Evolutionary conservation across 2,329 filamentous ascomycete genomes (phyloP), one percentile per base, ranked within the genome.

Genomic region (Apiospora kogelbergensis): DNA sequence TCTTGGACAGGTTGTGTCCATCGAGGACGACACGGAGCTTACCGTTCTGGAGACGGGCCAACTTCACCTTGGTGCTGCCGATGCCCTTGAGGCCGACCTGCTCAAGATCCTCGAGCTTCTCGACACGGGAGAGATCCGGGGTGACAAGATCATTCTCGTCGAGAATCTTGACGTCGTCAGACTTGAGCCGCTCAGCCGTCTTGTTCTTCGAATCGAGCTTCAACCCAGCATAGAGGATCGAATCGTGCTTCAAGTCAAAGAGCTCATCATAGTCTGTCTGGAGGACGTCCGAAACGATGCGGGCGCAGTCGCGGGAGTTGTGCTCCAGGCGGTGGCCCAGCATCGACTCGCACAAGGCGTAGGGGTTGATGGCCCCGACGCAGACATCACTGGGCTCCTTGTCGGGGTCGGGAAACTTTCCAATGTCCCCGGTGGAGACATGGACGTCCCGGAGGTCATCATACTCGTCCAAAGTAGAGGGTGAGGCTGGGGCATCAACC

Each of bases 201-300:
- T 79, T 74, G 66, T 81, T 76, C 69, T 81, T 74, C 70, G 80
- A 73, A 71, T 82, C 79, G 68, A 83, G 78, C 74, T 78, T 78
- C 45, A 82, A 75, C 22, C 82, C 82, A 2, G 82, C 80, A 66
- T 78, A 83, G 20, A 84, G 78, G 26, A 83, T 77, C 24, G 82
- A 84, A 66, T 74, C 67, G 72, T 83, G 79, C 72, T 80, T 81
- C 78, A 83, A 75, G 74, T 84, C 82, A 66, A 84, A 84, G 57
- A 84, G 80, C 75, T 84, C 82, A 64, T 83, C 80, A 68, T 84
- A 84, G 73, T 84, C 82, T 22, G 81, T 84, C 75, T 84, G 81
- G 30, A 84, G 78, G 40, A 82, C 78, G 65, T 81, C 81, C 63
- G 80, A 78, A 37, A 84, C 72, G 68, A 84, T 77, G 17, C 74